Base-by-base conservation (phyloP, 2,329 filamentous ascomycete species). In the Ophiobolus disseminans region DNA sequence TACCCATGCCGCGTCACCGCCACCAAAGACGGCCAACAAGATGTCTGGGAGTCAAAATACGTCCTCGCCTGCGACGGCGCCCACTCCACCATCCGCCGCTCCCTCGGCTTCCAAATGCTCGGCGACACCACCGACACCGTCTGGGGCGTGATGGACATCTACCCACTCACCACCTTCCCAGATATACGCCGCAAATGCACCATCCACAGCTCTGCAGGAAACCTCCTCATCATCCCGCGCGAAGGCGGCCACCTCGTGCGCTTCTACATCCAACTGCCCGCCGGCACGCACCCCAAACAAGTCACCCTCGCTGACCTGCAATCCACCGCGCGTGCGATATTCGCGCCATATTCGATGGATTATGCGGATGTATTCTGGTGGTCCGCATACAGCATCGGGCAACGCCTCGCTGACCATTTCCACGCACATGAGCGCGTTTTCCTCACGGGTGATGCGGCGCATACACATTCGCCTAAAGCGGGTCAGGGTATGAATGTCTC, bases 331-430 rank as follows among this genome's bases (percentile, higher is more conserved):
- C 71, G 74, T 26, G 71, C 69, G 0, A 82, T 86, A 31, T 81
- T 87, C 40, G 53, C 68, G 0, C 84, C 83, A 0, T 86, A 84
- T 46, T 51, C 60, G 0, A 74, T 86, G 53, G 79, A 84, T 0
- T 77, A 84, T 41, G 75, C 76, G 1, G 78, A 80, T 44, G 85
- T 82, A 76, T 86, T 71, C 14, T 90, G 87, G 86, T 90, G 89
- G 74, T 87, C 86, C 36, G 83, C 85, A 34, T 90, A 89, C 66
- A 81, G 85, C 58, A 86, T 89, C 48, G 85, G 86, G 9, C 86
- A 89, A 74, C 82, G 88, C 14, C 81, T 91, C 17, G 88, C 88
- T 2, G 84, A 84, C 57, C 80, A 82, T 37, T 91, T 91, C 73
- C 82, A 83, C 57, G 83, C 87, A 61, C 77, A 82, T 37, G 75